These are phyloP conservation scores for Truncatella angustata DNA, from an alignment of 2,329 filamentous ascomycete species.

Conservation along the genomic window DNA sequence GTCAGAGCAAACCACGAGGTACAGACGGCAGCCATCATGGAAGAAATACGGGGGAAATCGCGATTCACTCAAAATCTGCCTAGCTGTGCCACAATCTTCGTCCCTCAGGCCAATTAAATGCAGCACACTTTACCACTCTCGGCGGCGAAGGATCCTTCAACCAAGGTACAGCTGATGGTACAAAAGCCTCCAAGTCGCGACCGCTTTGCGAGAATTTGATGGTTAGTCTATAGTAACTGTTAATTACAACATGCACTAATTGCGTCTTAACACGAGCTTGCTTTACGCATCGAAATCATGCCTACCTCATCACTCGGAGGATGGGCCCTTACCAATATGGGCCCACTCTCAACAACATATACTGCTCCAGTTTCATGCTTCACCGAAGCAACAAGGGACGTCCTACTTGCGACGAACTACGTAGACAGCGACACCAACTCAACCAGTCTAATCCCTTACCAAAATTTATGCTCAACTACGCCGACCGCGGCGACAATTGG, in stretches of 20 bases:
- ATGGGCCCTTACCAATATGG: not conserved
- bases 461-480: not conserved
- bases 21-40: no score
- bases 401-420: not conserved
- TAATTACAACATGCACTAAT: no score
- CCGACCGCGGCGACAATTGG: not conserved
- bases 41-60: no score
- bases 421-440: not conserved
- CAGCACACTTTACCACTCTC: no score
- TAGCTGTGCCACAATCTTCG: not conserved
- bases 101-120: no score
- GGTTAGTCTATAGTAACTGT: no score
- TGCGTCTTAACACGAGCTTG: no score
- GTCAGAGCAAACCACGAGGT: no score
- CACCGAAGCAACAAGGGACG: not conserved
- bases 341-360: not conserved
- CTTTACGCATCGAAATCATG: not conserved
- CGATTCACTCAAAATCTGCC: not conserved
- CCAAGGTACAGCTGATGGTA: no score
- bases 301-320: not conserved
- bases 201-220: no score
- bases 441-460: not conserved
- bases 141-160: no score
- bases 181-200: no score
- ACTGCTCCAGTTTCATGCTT: not conserved